Evolutionary conservation across 495 filamentous ascomycete species (phyloP).

Genomic region (Cladorrhinum samala): DNA sequence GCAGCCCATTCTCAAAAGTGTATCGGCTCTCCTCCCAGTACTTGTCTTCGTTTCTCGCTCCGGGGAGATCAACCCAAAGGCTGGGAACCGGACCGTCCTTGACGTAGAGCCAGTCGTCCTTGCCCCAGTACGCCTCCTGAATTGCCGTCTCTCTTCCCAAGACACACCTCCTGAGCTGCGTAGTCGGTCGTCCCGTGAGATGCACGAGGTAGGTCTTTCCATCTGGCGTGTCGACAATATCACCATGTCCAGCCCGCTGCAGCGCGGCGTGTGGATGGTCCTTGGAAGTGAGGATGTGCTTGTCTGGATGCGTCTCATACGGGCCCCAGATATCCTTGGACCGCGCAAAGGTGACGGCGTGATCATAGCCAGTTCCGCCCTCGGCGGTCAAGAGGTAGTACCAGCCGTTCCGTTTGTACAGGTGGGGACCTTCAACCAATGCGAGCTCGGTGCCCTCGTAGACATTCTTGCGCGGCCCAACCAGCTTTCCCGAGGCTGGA

Average conservation of each 20-base stretch:
- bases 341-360: constrained; percentile 48
- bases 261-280: constrained; percentile 40
- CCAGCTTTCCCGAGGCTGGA: constrained; percentile 33
- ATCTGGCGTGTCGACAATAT: constrained; percentile 52
- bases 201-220: constrained; percentile 53
- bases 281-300: constrained; percentile 41
- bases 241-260: constrained; percentile 53
- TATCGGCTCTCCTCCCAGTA: constrained; percentile 51
- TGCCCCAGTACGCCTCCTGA: constrained; percentile 49
- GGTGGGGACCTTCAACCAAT: constrained; percentile 56
- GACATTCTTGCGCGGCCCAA: constrained; percentile 45
- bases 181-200: constrained; percentile 46
- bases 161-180: constrained; percentile 48
- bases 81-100: constrained; percentile 51
- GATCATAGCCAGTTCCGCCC: constrained; percentile 55
- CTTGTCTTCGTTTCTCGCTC: constrained; percentile 35
- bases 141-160: constrained; percentile 50
- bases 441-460: constrained; percentile 49
- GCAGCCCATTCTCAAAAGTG: constrained; percentile 39
- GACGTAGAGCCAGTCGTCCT: constrained; percentile 51
- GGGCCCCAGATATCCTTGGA: constrained; percentile 52
- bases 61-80: constrained; percentile 47
- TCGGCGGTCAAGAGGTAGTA: constrained; percentile 66
- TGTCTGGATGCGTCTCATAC: constrained; percentile 48
- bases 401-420: constrained; percentile 58